phyloP scores from a whole-genome alignment of 1,139 yeast species.

The Kazachstania sp. region DNA sequence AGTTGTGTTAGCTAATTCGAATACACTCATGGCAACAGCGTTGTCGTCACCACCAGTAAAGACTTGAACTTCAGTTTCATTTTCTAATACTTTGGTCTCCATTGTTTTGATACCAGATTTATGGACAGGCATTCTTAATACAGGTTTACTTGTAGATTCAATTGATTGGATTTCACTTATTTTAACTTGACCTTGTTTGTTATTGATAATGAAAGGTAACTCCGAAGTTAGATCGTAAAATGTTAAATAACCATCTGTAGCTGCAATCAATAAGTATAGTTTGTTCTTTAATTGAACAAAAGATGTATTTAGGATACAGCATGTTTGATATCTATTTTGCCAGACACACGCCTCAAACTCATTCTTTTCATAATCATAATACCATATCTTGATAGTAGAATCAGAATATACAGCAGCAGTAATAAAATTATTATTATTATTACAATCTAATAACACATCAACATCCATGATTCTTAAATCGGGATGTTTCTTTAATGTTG shows the following conservation, averaged over 20 bases:
- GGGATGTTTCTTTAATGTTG: slow-evolving; percentile 47
- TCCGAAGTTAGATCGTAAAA: slow-evolving; percentile 45
- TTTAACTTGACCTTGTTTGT: not conserved
- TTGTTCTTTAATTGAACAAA: slow-evolving; percentile 34
- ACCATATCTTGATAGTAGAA: slow-evolving; percentile 64
- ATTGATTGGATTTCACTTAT: not conserved
- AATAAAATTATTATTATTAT: slow-evolving; percentile 32
- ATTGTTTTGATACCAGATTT: slow-evolving; percentile 75
- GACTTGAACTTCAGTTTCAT: slow-evolving; percentile 29
- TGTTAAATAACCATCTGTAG: slow-evolving; percentile 77
- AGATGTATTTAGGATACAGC: slow-evolving; percentile 63
- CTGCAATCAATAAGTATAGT: slow-evolving; percentile 43
- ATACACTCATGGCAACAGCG: slow-evolving; percentile 44
- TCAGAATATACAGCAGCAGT: slow-evolving; percentile 76
- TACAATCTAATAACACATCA: slow-evolving; percentile 36
- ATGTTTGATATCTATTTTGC: slow-evolving; percentile 52
- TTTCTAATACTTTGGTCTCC: slow-evolving; percentile 15
- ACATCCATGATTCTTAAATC: slow-evolving; percentile 89
- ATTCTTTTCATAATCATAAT: slow-evolving; percentile 34
- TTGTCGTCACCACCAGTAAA: slow-evolving; percentile 93
- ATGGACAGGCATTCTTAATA: slow-evolving; percentile 45
- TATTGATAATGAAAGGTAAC: slow-evolving; percentile 16
- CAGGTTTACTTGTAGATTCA: slow-evolving; percentile 27
- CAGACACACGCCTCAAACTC: slow-evolving; percentile 38
- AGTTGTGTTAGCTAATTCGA: slow-evolving; percentile 28